Evolutionary conservation across 2,329 filamentous ascomycete genomes (phyloP), one percentile per base, ranked within the genome.

Genomic region (Emmonsia crescens): DNA sequence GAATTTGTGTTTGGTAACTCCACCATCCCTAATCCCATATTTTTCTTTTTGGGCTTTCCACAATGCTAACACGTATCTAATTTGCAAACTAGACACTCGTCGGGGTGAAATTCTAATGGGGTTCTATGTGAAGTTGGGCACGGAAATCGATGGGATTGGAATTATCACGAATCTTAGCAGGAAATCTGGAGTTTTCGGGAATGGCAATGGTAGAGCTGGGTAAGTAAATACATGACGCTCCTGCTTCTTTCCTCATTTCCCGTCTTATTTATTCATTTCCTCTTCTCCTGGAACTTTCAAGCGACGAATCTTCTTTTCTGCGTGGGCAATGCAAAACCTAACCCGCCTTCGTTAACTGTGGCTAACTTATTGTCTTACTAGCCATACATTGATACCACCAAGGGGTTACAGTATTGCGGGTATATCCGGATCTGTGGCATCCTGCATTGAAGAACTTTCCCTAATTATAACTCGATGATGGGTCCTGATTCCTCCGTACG

Each of bases 161-260:
- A 87, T 97, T 65, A 78, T 96, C 74, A 97, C 94, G 1, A 96
- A 87, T 69, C 77, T 90, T 63, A 92, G 92, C n/a, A 84, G 92
- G 68, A 89, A 87, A 73, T 96, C 93, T 40, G 85, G 87, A 60
- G 77, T 95, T 64, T 97, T 87, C 79, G 94, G 94, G 63, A 94
- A 96, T 68, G 76, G 86, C 12, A 79, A 80, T 66, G 91, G 91
- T 61, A 92, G 92, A 66, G 88, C 88, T 71, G 85, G 85, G 91
- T 96, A 84, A 75, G 91, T 85, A 38, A 33, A 12, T n/a, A 54
- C 49, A 3, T 33, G 27, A 10, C 49, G 3, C 14, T 21, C 8
- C 33, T 54, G 12, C 4, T 9, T 33, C 29, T 52, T 52, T 33
- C 4, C 5, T 54, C 8, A n/a, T 33, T 33, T 36, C n/a, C 0